A percentile compares a stretch with the other conserved stretches of the same genome.
phyloP scores from a whole-genome alignment of 495 filamentous ascomycete genomes.

The Neurospora tetraspora region DNA sequence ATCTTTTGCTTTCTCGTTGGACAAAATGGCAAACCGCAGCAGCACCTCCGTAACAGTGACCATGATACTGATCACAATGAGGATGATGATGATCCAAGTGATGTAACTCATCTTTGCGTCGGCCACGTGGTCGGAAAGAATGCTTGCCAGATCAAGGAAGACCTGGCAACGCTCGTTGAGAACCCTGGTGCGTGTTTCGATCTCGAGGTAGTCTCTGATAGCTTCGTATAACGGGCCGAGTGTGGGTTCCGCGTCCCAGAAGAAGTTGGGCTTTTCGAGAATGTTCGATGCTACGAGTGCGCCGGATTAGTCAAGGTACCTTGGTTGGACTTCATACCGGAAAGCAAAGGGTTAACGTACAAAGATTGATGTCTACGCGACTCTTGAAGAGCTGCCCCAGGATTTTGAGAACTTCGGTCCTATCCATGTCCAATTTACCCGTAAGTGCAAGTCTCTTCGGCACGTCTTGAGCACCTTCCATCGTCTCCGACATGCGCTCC shows the following conservation, averaged over 20 bases:
- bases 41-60: slow-evolving; percentile 87
- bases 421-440: slow-evolving; percentile 81
- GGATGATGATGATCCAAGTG: slow-evolving; percentile 96
- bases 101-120: slow-evolving; percentile 89
- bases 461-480: slow-evolving; percentile 85
- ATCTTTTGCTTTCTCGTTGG: slow-evolving; percentile 27
- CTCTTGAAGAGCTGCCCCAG: slow-evolving; percentile 84
- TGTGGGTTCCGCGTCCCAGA: slow-evolving; percentile 95
- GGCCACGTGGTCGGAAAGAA: slow-evolving; percentile 81
- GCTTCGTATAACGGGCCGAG: slow-evolving; percentile 90
- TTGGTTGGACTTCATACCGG: neutral
- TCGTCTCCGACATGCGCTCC: slow-evolving; percentile 89
- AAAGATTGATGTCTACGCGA: slow-evolving; percentile 94
- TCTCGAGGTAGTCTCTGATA: slow-evolving; percentile 95
- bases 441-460: slow-evolving; percentile 81
- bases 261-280: slow-evolving; percentile 95
- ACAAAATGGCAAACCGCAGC: slow-evolving; percentile 73
- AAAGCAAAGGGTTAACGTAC: slow-evolving; percentile 41
- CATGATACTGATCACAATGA: slow-evolving; percentile 82
- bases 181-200: slow-evolving; percentile 86
- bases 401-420: slow-evolving; percentile 86
- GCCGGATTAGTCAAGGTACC: neutral
- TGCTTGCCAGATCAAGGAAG: slow-evolving; percentile 93
- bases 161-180: slow-evolving; percentile 95
- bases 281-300: slow-evolving; percentile 70